Conservation (phyloP, 1,284 basidiomycete species). For the Coniferiporia sulphurascens region DNA sequence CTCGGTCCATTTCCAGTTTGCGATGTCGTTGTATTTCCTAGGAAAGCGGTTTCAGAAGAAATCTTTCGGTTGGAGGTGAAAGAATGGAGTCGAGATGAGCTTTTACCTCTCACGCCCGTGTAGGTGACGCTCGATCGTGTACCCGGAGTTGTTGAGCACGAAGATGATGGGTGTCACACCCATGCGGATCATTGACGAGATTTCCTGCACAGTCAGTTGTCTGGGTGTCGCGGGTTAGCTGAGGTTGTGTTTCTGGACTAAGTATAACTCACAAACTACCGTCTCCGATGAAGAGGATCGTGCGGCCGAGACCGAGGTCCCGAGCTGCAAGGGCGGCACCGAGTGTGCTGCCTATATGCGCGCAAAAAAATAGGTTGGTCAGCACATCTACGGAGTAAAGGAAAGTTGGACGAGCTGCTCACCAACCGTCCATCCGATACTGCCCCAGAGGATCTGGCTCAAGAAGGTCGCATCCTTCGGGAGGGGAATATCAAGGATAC, state of each 20-base stretch:
- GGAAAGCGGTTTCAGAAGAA: constrained; percentile 6
- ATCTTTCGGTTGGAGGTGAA: constrained; percentile 18
- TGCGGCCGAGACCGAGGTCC: constrained; percentile 59
- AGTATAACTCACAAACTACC: constrained; percentile 52
- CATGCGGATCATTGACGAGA: constrained; percentile 73
- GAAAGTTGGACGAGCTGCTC: constrained; percentile 31
- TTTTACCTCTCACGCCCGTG: constrained; percentile 50
- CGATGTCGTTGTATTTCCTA: constrained; percentile 71
- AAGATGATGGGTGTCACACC: constrained; percentile 76
- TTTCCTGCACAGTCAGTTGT: constrained; percentile 70
- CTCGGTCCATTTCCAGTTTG: constrained; percentile 65
- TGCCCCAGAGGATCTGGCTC: constrained; percentile 81
- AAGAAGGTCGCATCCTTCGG: constrained; percentile 64
- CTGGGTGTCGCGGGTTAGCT: constrained; percentile 30
- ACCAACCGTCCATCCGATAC: constrained; percentile 81
- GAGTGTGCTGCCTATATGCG: constrained; percentile 38
- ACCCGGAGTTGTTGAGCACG: constrained; percentile 87
- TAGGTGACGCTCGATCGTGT: constrained; percentile 82
- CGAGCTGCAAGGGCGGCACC: constrained; percentile 77
- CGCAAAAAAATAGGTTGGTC: constrained; percentile 11
- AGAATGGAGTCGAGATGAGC: background rate
- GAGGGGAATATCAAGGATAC: constrained; percentile 71
- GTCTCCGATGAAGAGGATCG: constrained; percentile 85
- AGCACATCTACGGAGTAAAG: constrained; percentile 24
- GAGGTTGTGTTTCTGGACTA: background rate